These are phyloP conservation scores for Corymbia citriodora DNA, from an alignment of 441 rosid genomes.

Conservation along the genomic window DNA sequence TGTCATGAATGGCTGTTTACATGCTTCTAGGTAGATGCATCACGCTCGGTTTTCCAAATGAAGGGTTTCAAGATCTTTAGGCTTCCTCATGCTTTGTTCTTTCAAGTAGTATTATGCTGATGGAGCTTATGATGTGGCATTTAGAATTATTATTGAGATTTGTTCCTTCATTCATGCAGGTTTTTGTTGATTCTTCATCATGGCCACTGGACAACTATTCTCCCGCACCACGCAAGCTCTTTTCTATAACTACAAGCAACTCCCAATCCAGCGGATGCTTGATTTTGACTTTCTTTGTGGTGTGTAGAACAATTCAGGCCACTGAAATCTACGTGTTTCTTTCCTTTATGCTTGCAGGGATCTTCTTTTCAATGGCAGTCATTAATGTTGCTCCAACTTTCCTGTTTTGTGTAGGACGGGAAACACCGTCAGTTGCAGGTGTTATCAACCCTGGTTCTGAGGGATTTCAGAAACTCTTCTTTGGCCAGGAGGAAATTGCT, in stretches of 20 bases:
- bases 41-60: neutral
- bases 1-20: neutral
- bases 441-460: constrained; percentile 88
- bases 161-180: constrained; percentile 7
- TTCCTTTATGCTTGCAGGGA: neutral
- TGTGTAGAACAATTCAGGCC: constrained; percentile 13
- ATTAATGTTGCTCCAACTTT: neutral
- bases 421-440: constrained; percentile 97
- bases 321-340: neutral
- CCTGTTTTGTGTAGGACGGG: constrained; percentile 52
- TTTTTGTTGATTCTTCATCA: constrained; percentile 20
- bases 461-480: constrained; percentile 94
- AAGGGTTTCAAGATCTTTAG: neutral
- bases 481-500: constrained; percentile 97
- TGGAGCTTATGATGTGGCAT: neutral
- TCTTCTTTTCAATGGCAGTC: neutral
- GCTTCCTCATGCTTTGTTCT: neutral
- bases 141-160: neutral
- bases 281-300: constrained; percentile 99
- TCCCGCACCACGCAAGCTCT: constrained; percentile 80
- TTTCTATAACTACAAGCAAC: constrained; percentile 94
- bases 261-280: constrained; percentile 97
- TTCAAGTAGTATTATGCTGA: neutral
- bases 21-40: neutral
- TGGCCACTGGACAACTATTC: constrained; percentile 95